Evolutionary conservation across 768 basidiomycete genomes (phyloP).

Genomic region (Saitozyma podzolica): DNA sequence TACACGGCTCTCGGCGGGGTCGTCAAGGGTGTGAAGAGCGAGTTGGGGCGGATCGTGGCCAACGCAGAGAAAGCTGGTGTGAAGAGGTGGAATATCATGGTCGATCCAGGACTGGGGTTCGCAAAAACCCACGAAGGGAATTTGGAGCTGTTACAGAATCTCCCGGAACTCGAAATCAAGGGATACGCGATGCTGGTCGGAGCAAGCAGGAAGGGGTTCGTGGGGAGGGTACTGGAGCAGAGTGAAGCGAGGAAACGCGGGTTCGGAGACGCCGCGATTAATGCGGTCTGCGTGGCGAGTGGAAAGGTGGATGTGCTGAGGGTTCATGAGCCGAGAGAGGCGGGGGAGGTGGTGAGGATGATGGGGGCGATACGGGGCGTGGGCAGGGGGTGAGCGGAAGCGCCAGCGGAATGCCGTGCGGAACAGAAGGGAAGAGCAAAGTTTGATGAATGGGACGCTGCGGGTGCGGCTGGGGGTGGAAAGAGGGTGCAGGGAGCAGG

Average conservation of each 20-base stretch:
- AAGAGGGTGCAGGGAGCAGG: no score
- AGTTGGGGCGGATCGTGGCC: slow-evolving; percentile 59
- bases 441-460: no score
- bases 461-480: no score
- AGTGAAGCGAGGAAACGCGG: slow-evolving; percentile 63
- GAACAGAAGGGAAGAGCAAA: no score
- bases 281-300: slow-evolving; percentile 67
- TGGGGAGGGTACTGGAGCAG: slow-evolving; percentile 65
- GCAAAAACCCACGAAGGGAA: slow-evolving; percentile 81
- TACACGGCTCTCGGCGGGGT: slow-evolving; percentile 57
- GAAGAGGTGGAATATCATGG: slow-evolving; percentile 80
- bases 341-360: slow-evolving; percentile 71
- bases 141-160: slow-evolving; percentile 64
- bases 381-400: no score
- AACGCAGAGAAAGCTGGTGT: slow-evolving; percentile 62
- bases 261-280: slow-evolving; percentile 77
- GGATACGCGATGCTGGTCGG: slow-evolving; percentile 70
- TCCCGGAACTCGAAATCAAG: slow-evolving; percentile 54
- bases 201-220: slow-evolving; percentile 78
- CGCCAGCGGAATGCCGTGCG: no score
- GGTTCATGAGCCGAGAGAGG: slow-evolving; percentile 75
- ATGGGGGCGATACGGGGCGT: slow-evolving; percentile 59
- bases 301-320: slow-evolving; percentile 72
- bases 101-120: slow-evolving; percentile 92
- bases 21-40: slow-evolving; percentile 66